Base-by-base conservation (phyloP, 2,329 filamentous ascomycete genomes). In the Lachnellula suecica region DNA sequence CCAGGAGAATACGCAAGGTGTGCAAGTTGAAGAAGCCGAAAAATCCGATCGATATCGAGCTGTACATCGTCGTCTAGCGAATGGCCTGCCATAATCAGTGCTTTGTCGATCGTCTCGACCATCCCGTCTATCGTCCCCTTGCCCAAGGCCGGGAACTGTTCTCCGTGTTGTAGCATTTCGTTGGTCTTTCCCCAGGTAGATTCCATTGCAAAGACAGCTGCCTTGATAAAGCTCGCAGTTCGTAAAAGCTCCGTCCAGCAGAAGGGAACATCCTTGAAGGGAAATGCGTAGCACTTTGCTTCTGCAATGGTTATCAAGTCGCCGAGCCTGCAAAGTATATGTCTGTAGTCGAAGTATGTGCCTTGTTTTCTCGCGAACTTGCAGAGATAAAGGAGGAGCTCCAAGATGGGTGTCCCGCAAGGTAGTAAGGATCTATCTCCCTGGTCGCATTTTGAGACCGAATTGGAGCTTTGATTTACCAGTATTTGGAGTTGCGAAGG, bases 231-330 rank as follows among this genome's bases (percentile, higher is more conserved):
- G 50, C 82, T 81, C 1, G 85, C 82, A 50, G 91, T 87, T 1
- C 85, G 85, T 65, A 89, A 91, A 4, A 92, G 70, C 57, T 83
- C 75, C 22, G 85, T 75, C 89, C 89, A 94, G 63, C 79, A 82
- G 8, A 68, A 64, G 0, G 86, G 87, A 5, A 93, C 79, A 27
- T 84, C 76, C 56, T 79, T 80, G 66, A 83, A 91, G 1, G 83
- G 78, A 56, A 82, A 90, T 4, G 85, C 79, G 61, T 92, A 87
- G 56, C 93, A 81, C 58, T 84, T 87, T 38, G 80, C 73, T 50
- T 84, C 83, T 0, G 86, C 81, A 13, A 88, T 70, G 7, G 75
- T 72, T 4, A 83, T 69, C 15, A 87, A 68, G 51, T 87, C 80
- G 31, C 79, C 70, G n/a, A 83, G 67, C 43, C 82, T 72, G 27